Conservation (phyloP, 208 protist species). For the Wallacemonas sp. region DNA sequence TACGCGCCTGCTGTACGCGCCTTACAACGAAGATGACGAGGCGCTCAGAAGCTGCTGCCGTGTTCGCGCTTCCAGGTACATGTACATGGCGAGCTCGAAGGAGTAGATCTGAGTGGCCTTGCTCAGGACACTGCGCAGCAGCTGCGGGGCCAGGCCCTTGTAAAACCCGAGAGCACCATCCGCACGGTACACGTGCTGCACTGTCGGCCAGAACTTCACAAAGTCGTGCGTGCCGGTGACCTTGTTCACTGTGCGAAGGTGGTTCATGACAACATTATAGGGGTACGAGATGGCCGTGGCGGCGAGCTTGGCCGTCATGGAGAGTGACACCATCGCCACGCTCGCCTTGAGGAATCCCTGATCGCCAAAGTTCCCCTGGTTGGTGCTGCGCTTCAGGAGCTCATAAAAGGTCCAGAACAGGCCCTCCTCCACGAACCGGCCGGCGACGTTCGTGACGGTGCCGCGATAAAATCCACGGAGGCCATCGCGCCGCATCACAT, state of each 20-base stretch:
- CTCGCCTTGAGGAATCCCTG: constrained; percentile 59
- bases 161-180: constrained; percentile 89
- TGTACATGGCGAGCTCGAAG: constrained; percentile 85
- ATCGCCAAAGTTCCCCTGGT: constrained; percentile 58
- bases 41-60: not conserved
- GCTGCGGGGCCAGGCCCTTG: constrained; percentile 84
- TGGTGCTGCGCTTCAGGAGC: constrained; percentile 76
- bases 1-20: not conserved
- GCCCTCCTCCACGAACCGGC: constrained; percentile 87
- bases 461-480: constrained; percentile 84
- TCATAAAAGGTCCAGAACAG: constrained; percentile 90
- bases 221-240: constrained; percentile 78
- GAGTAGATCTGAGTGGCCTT: constrained; percentile 90
- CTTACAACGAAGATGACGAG: not conserved
- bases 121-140: constrained; percentile 83
- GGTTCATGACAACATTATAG: constrained; percentile 92
- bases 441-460: constrained; percentile 78
- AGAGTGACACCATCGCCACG: constrained; percentile 75
- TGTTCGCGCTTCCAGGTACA: constrained; percentile 49
- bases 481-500: constrained; percentile 75
- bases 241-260: constrained; percentile 87
- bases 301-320: constrained; percentile 79
- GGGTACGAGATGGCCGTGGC: constrained; percentile 80
- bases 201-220: constrained; percentile 55
- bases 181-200: constrained; percentile 68